phyloP scores from a whole-genome alignment of 2,329 filamentous ascomycete species.

The Trichoderma breve region DNA sequence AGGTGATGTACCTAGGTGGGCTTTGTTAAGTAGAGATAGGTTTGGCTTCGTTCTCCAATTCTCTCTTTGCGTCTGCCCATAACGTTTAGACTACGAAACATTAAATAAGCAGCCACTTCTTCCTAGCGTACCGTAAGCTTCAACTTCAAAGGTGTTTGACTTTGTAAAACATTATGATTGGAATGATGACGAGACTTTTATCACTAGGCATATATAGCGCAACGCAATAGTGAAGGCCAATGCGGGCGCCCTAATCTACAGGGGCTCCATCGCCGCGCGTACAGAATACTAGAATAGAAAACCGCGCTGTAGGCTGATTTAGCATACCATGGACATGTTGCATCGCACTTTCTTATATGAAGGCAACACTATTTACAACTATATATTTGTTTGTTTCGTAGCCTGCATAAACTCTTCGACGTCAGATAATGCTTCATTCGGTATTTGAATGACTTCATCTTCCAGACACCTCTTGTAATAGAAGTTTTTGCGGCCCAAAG shows the following conservation, averaged over 20 bases:
- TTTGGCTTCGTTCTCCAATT: neutral
- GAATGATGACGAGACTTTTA: neutral
- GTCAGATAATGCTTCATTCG: neutral
- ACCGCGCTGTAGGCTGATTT: neutral
- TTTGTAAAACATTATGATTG: neutral
- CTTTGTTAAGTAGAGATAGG: neutral
- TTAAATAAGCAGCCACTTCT: neutral
- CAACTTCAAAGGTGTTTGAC: neutral
- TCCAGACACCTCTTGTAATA: neutral
- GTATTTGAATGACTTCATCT: neutral
- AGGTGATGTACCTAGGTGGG: neutral
- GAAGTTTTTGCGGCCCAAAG: neutral
- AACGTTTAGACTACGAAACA: neutral
- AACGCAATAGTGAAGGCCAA: neutral
- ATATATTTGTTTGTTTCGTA: neutral
- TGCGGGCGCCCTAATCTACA: neutral
- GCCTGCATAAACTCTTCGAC: neutral
- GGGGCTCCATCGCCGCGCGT: neutral
- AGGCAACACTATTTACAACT: neutral
- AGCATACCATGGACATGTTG: neutral
- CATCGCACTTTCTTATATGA: neutral
- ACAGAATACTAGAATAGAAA: neutral
- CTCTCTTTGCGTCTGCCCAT: neutral
- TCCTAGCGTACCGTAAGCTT: neutral
- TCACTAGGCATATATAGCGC: neutral